phyloP scores from a whole-genome alignment of 805 yeast genomes.

The Ogataea zsoltii region DNA sequence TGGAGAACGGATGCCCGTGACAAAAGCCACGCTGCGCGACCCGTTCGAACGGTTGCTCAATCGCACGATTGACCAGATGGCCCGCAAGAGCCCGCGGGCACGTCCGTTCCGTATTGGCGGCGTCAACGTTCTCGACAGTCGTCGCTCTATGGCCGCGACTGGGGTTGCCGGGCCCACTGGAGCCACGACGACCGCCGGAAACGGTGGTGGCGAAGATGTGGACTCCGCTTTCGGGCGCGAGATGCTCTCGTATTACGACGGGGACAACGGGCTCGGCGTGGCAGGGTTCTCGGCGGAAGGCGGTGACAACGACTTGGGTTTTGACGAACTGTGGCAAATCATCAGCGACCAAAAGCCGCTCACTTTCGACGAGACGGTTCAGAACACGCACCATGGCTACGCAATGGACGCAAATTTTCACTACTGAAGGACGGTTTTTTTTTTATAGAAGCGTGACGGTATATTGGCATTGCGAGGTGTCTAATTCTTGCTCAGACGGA shows the following conservation, averaged over 20 bases:
- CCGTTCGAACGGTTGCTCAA: constrained; percentile 23
- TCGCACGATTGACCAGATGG: constrained; percentile 22
- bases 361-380: constrained; percentile 6
- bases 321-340: constrained; percentile 22
- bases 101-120: constrained; percentile 16
- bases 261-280: no score
- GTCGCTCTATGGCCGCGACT: no score
- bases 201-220: not conserved
- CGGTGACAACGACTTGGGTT: no score
- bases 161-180: no score
- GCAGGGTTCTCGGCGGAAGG: no score
- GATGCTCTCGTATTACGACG: not conserved
- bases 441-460: no score
- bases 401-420: constrained; percentile 13
- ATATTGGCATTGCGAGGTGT: no score
- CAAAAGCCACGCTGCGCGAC: constrained; percentile 22
- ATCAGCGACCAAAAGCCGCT: constrained; percentile 22
- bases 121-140: constrained; percentile 15
- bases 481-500: no score
- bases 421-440: no score
- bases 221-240: not conserved
- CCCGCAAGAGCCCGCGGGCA: constrained; percentile 6
- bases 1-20: constrained; percentile 28
- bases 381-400: constrained; percentile 9
- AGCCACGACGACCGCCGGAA: not conserved